phyloP scores from a whole-genome alignment of 192 early-diverging fungal genomes.

The Podila minutissima region DNA sequence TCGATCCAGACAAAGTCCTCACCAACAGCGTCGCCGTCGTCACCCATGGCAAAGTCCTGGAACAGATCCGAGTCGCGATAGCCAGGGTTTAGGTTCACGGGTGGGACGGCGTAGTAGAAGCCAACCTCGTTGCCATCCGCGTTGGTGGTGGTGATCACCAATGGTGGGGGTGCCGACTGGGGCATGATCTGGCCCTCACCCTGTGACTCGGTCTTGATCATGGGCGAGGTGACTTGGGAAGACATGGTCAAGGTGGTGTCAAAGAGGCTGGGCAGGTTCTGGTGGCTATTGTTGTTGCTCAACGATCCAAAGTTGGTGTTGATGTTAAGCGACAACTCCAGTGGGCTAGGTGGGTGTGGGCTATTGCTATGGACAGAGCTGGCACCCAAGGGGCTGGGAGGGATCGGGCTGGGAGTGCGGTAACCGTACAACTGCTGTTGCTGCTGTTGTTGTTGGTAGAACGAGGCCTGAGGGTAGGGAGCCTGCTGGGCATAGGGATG shows the following conservation, averaged over 20 bases:
- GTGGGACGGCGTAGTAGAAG: constrained; percentile 36
- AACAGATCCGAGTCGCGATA: constrained; percentile 40
- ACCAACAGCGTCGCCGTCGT: constrained; percentile 18
- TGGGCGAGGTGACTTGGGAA: constrained; percentile 11
- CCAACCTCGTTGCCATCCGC: constrained; percentile 33
- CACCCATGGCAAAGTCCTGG: constrained; percentile 42
- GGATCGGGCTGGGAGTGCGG: constrained; percentile 24
- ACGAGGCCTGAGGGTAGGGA: constrained; percentile 30
- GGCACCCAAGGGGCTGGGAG: constrained; percentile 27
- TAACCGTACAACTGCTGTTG: constrained; percentile 8
- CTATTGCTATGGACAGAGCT: constrained; percentile 32
- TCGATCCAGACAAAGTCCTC: constrained; percentile 47
- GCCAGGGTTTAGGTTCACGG: constrained; percentile 41
- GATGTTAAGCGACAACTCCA: constrained; percentile 24
- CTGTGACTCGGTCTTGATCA: constrained; percentile 5
- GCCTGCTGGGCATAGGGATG: constrained; percentile 37
- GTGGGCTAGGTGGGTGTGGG: constrained; percentile 39
- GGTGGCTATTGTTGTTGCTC: constrained; percentile 15
- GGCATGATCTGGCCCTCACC: background rate
- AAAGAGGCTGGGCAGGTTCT: constrained; percentile 34
- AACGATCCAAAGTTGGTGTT: constrained; percentile 23
- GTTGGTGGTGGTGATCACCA: constrained; percentile 30
- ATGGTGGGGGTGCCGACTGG: background rate
- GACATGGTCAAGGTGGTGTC: constrained; percentile 32
- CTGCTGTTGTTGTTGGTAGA: constrained; percentile 4